Evolutionary conservation across 2,329 filamentous ascomycete species (phyloP).

Genomic region (Fusarium odoratissimum): DNA sequence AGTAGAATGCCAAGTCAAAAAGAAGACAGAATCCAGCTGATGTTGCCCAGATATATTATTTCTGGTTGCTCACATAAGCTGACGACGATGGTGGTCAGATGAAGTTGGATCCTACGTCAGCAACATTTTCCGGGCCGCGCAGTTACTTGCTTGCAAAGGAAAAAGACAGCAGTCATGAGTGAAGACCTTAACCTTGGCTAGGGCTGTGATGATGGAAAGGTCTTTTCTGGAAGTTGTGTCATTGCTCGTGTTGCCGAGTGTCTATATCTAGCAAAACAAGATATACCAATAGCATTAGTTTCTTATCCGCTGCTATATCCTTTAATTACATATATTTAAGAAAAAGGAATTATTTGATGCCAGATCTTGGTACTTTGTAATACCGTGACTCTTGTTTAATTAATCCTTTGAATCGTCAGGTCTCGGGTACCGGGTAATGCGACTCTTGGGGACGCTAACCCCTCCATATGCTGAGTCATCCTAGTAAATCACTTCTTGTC

Average conservation of each 20-base stretch:
- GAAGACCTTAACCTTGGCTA: rapidly evolving
- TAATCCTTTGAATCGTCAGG: rapidly evolving
- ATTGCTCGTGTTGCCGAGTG: rapidly evolving
- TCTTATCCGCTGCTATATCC: rapidly evolving
- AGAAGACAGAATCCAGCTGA: rapidly evolving
- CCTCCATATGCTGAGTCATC: neutral
- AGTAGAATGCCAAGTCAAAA: no score
- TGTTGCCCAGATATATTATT: no score
- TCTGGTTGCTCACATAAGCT: neutral
- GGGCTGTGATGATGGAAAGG: rapidly evolving
- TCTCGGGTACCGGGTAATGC: neutral
- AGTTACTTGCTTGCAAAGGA: neutral
- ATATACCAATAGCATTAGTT: rapidly evolving
- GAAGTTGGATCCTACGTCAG: neutral
- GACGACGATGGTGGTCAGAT: neutral
- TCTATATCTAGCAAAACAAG: rapidly evolving
- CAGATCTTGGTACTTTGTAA: rapidly evolving
- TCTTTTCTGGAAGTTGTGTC: rapidly evolving
- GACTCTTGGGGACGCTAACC: neutral
- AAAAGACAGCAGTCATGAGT: rapidly evolving
- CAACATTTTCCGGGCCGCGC: neutral
- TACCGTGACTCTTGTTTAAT: rapidly evolving
- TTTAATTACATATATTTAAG: rapidly evolving
- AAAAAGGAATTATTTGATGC: rapidly evolving
- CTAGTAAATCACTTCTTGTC: no score